Conservation (phyloP, 768 basidiomycete genomes). For the Cantharellus cinnabarinus region DNA sequence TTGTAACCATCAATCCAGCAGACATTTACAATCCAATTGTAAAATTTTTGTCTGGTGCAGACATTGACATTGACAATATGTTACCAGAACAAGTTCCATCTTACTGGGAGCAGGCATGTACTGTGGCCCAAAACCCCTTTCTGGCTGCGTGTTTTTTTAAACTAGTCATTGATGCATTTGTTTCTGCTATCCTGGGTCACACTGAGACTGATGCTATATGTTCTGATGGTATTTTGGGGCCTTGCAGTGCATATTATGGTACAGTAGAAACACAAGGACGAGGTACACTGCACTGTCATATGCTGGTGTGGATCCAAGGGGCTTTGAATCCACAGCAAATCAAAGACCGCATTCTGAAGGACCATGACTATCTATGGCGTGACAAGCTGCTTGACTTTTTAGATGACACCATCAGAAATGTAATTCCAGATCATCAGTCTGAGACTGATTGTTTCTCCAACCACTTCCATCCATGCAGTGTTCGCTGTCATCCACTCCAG, state of each 20-base stretch:
- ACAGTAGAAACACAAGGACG: slow-evolving; percentile 10
- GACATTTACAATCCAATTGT: slow-evolving; percentile 9
- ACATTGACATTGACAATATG: slow-evolving; percentile 6
- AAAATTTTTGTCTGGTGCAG: slow-evolving; percentile 4
- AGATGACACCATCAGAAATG: neutral
- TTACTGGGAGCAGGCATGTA: neutral
- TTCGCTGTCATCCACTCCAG: neutral
- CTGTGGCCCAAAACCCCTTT: slow-evolving; percentile 17
- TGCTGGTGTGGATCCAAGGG: slow-evolving; percentile 11
- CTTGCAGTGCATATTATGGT: slow-evolving; percentile 8
- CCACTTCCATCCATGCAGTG: neutral
- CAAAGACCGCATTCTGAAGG: neutral
- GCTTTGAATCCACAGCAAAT: slow-evolving; percentile 8
- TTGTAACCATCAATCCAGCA: slow-evolving; percentile 9
- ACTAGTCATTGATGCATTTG: slow-evolving; percentile 20
- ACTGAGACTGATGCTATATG: neutral
- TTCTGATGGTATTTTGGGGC: slow-evolving; percentile 8
- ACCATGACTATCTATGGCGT: neutral
- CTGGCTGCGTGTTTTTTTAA: slow-evolving; percentile 25
- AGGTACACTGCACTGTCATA: slow-evolving; percentile 11
- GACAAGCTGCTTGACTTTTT: neutral
- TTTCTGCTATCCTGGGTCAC: slow-evolving; percentile 8
- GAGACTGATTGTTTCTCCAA: neutral
- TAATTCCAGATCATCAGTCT: neutral
- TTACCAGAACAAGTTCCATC: neutral